phyloP scores from a whole-genome alignment of 2,329 filamentous ascomycete species.

The Fusarium albidum region DNA sequence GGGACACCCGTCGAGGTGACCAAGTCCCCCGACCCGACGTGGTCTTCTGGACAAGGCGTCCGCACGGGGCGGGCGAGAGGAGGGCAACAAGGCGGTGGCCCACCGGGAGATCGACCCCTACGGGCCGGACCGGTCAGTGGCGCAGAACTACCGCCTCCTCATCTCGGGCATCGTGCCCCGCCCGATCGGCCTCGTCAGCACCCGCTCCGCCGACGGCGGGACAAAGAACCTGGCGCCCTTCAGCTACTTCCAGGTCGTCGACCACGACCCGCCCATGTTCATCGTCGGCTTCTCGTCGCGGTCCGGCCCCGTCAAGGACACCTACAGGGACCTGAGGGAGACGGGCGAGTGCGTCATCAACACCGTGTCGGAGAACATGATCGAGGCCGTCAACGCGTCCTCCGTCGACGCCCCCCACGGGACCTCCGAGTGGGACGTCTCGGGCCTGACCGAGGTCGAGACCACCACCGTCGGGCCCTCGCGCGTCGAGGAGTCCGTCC shows the following conservation, averaged over 20 bases:
- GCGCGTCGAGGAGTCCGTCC: too few relatives aligned
- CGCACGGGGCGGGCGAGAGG: conserved; percentile 33
- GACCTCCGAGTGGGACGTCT: conserved; percentile 70
- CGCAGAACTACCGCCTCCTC: conserved; percentile 85
- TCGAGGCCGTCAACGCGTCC: conserved; percentile 82
- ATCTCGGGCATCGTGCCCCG: conserved; percentile 82
- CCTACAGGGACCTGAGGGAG: conserved; percentile 74
- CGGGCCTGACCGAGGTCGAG: too few relatives aligned
- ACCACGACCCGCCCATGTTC: conserved; percentile 85
- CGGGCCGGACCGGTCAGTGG: conserved; percentile 69
- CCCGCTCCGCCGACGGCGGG: conserved; percentile 63
- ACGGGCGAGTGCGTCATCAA: conserved; percentile 80
- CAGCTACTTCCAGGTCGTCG: conserved; percentile 80
- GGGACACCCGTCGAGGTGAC: conserved; percentile 36
- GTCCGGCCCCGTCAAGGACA: conserved; percentile 71
- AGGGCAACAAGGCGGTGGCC: too few relatives aligned
- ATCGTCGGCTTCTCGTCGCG: conserved; percentile 59
- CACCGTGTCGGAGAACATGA: conserved; percentile 79
- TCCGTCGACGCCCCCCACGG: conserved; percentile 78
- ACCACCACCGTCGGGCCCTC: too few relatives aligned
- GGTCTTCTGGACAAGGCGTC: conserved; percentile 54
- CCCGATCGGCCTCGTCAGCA: conserved; percentile 71
- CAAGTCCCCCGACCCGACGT: conserved; percentile 52
- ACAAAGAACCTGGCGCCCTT: conserved; percentile 80
- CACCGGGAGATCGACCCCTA: conserved; percentile 84